Conservation (phyloP, 2,329 filamentous ascomycete species). For the Septoria linicola region DNA sequence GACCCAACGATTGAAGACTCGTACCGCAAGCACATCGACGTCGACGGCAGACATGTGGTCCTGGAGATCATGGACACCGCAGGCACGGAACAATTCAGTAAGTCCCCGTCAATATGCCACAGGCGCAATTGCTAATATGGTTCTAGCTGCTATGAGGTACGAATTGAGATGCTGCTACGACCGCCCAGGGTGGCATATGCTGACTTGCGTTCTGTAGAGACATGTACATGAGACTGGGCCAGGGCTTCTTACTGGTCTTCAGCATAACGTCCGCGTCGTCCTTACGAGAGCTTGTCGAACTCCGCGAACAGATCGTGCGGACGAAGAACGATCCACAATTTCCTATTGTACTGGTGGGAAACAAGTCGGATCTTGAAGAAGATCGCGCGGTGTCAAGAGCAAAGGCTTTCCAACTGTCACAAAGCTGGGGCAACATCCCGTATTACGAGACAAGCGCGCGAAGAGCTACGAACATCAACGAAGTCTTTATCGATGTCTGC, state of each 20-base stretch:
- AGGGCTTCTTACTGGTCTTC: constrained; percentile 89
- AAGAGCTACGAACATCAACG: constrained; percentile 81
- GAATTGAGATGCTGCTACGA: not conserved
- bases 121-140: constrained; percentile 14
- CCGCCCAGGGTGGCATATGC: not conserved
- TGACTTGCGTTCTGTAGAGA: constrained; percentile 50
- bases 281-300: constrained; percentile 74
- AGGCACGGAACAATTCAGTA: constrained; percentile 90
- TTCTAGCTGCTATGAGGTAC: constrained; percentile 29
- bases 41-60: constrained; percentile 85
- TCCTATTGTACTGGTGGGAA: constrained; percentile 84
- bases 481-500: constrained; percentile 64
- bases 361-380: constrained; percentile 88
- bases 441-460: constrained; percentile 90
- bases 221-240: constrained; percentile 89
- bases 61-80: constrained; percentile 90
- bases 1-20: constrained; percentile 64
- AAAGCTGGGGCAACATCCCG: constrained; percentile 79
- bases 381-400: constrained; percentile 75
- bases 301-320: constrained; percentile 85
- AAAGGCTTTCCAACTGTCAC: constrained; percentile 79
- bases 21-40: constrained; percentile 62
- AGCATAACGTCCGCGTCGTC: constrained; percentile 84
- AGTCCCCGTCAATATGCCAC: constrained; percentile 38
- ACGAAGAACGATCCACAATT: constrained; percentile 70